Base-by-base conservation (phyloP, 177 flowering plant species). In the Tripterygium wilfordii region DNA sequence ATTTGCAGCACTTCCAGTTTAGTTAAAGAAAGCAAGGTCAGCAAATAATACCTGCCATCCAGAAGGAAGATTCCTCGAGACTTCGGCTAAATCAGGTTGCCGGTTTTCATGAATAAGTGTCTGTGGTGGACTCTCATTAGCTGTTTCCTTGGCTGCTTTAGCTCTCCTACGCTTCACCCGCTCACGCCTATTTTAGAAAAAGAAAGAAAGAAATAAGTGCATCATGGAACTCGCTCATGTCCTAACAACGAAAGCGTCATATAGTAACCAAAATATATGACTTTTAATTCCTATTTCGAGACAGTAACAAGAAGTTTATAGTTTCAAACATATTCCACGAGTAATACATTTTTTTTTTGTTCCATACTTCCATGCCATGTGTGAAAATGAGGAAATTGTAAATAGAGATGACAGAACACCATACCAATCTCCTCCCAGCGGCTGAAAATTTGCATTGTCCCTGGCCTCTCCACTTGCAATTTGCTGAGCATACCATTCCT, bases 41-140 rank as follows among this genome's bases (percentile, higher is more conserved):
- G n/a, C n/a, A n/a, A n/a, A n/a, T n/a, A n/a, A 24, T 58, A 92
- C 99, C 95, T 89, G 92, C 99, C 99, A 94, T 25, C 92, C 90
- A 26, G 80, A 61, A 18, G 97, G 96, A 19, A 94, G 97, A 53
- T 70, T 68, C 38, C 42, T 78, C 8, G 88, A 74, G 14, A 82
- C 66, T 38, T 75, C 72, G 10, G 47, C 55, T 14, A 89, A 57
- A 70, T 81, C 76, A 60, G 92, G 81, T 54, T 77, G 76, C 56
- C 64, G 64, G 18, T 59, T 70, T 53, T 49, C 76, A 32, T 63
- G 68, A 9, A 44, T 24, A 16, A 47, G 40, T 13, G 7, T 56
- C 35, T 65, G 82, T 15, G 68, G 27, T 27, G 68, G 40, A 32
- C 49, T 54, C 45, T 63, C n/a, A n/a, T 63, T 38, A 17, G 36